Percentiles rank a stretch among this genome's conserved stretches.
Evolutionary conservation across 73 alveolate species (phyloP).

Genomic region (Effrenium voratum): DNA sequence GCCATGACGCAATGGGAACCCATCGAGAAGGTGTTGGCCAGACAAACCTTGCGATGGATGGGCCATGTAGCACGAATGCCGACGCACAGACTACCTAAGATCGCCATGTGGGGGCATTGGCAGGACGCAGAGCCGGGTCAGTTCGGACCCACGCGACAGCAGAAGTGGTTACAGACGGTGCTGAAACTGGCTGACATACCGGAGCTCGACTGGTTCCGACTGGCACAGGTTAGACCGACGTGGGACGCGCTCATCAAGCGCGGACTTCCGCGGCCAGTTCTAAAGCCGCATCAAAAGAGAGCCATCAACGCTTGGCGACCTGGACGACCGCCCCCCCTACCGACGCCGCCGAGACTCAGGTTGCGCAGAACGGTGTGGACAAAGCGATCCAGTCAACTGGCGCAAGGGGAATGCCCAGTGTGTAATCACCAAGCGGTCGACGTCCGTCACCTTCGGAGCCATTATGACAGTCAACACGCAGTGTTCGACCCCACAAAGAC

Average conservation of each 20-base stretch:
- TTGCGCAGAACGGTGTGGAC: too few species aligned
- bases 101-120: not conserved
- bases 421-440: too few species aligned
- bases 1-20: not conserved
- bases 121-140: too few species aligned
- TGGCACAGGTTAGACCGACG: not conserved
- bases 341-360: too few species aligned
- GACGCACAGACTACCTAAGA: not conserved
- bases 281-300: too few species aligned
- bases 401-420: too few species aligned
- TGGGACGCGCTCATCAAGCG: not conserved
- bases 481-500: not conserved
- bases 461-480: not conserved
- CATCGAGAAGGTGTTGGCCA: not conserved
- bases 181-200: not conserved
- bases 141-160: not conserved
- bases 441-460: too few species aligned
- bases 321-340: too few species aligned
- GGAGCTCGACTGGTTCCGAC: not conserved
- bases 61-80: not conserved
- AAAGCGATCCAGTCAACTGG: too few species aligned
- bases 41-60: not conserved
- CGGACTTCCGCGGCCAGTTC: not conserved
- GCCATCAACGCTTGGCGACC: too few species aligned
- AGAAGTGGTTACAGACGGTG: not conserved